A percentile compares a stretch with the other conserved stretches of the same genome.
phyloP scores from a whole-genome alignment of 257 asterid species.

The Nicotiana tomentosiformis region DNA sequence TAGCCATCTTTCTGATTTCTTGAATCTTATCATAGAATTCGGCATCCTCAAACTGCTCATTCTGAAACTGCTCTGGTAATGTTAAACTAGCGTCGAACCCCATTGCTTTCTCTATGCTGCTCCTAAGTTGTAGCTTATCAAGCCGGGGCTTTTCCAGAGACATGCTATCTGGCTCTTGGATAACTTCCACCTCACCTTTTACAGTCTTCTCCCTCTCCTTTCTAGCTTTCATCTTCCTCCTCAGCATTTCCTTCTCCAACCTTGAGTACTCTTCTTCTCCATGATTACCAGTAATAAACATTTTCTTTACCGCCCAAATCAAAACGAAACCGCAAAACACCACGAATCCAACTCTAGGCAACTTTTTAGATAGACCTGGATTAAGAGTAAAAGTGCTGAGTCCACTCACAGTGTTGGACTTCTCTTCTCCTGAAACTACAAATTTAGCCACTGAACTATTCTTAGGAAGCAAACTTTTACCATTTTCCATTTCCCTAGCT shows the following conservation, averaged over 20 bases:
- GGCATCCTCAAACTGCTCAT: conserved; percentile 12
- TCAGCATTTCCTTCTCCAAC: conserved; percentile 72
- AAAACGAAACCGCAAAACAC: conserved; percentile 51
- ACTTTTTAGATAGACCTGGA: conserved; percentile 35
- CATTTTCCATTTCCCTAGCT: conserved; percentile 68
- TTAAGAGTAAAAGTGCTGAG: conserved; percentile 18
- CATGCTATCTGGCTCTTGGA: conserved; percentile 36
- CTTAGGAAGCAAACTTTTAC: conserved; percentile 45
- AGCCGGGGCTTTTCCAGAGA: conserved; percentile 58
- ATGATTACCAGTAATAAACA: conserved; percentile 24
- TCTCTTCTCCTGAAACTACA: conserved; percentile 32
- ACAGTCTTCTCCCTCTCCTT: conserved; percentile 37
- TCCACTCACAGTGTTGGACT: conserved; percentile 25
- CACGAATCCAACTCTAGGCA: conserved; percentile 46
- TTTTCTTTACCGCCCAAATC: conserved; percentile 37
- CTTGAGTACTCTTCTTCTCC: conserved; percentile 36
- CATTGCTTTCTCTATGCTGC: conserved; percentile 41
- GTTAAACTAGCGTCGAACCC: conserved; percentile 24
- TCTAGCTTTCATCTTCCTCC: conserved; percentile 67
- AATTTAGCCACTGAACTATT: conserved; percentile 66
- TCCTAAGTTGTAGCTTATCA: conserved; percentile 57
- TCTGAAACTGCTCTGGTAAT: conserved; percentile 17
- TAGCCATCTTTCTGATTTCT: conserved; percentile 74
- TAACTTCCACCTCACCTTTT: conserved; percentile 59
- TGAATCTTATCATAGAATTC: conserved; percentile 44